These are phyloP conservation scores for Noccaea caerulescens DNA, from an alignment of 345 rosid genomes.

Conservation along the genomic window DNA sequence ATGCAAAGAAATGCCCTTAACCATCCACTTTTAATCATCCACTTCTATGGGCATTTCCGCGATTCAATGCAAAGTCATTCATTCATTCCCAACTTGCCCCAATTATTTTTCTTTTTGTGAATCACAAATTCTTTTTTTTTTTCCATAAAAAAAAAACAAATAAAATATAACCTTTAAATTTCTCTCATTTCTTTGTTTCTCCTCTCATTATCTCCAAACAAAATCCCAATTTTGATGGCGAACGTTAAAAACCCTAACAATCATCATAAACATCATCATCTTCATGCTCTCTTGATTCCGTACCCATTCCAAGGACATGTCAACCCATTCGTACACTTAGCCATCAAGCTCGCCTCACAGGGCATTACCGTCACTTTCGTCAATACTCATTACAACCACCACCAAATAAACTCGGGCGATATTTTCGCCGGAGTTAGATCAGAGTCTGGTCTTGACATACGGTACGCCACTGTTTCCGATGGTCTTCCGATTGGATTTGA, in stretches of 20 bases:
- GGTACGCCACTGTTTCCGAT: constrained; percentile 71
- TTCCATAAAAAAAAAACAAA: not conserved
- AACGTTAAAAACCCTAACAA: constrained; percentile 41
- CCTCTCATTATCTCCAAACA: constrained; percentile 3
- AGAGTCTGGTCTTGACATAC: constrained; percentile 65
- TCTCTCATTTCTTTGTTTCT: constrained; percentile 27
- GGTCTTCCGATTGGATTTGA: constrained; percentile 74
- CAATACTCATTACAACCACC: constrained; percentile 67
- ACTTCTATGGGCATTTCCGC: constrained; percentile 47
- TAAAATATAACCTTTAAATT: constrained; percentile 29
- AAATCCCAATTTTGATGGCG: constrained; percentile 37
- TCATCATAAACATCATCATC: constrained; percentile 32
- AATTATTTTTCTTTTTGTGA: constrained; percentile 32
- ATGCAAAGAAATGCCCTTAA: constrained; percentile 40
- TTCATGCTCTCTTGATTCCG: constrained; percentile 65
- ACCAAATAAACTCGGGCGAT: constrained; percentile 52
- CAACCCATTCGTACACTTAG: constrained; percentile 66
- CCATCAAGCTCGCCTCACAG: constrained; percentile 71
- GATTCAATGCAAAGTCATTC: constrained; percentile 50
- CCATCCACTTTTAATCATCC: constrained; percentile 51
- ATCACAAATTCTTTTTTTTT: constrained; percentile 25
- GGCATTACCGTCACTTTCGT: constrained; percentile 80
- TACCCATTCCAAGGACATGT: constrained; percentile 88
- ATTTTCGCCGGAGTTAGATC: constrained; percentile 55
- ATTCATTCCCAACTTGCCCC: constrained; percentile 46